Evolutionary conservation across 148 eudicot species (phyloP), one percentile per base, ranked within the genome.

Genomic region (Rhododendron molle): DNA sequence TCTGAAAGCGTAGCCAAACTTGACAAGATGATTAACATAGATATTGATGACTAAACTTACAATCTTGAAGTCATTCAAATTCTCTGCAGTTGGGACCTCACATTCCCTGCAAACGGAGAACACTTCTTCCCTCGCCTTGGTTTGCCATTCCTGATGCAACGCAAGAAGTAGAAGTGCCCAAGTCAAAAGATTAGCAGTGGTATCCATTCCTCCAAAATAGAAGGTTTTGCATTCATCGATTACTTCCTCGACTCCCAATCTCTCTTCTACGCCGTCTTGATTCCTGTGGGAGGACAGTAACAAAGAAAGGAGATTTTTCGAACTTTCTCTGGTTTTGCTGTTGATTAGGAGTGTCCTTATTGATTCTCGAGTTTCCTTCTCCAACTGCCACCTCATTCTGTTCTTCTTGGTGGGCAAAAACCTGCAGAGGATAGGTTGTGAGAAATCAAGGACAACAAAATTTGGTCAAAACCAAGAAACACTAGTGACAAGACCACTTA

Each of bases 121-220:
- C n/a, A 94, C 94, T 90, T 95, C 97, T 28, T 93, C 93, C 65
- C 97, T 87, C 5, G 96, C 97, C 79, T 88, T 89, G 50, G 5
- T 78, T 86, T 95, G 98, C 98, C 98, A 95, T 67, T 95, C 96
- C 62, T 88, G 89, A 88, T 95, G 93, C 15, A 80, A 62, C 49
- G 92, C 97, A 13, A 95, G 91, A 18, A 95, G 93, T 54, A 95
- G 82, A 80, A 95, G 87, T 34, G 91, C 92, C 98, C 98, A 95
- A 30, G 96, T 95, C 80, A 95, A 86, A 15, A 93, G 89, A 88
- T 90, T 91, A 49, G 96, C 97, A 30, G 95, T 93, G 10, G 98
- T 95, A 67, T 94, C 98, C 86, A 92, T 94, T 62, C 98, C 98
- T n/a, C 95, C 96, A 85, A 95, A 94, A 87, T 94, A 95, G 86